Base-by-base conservation (phyloP, 176 grass and related monocot genomes). In the Ensete glaucum region DNA sequence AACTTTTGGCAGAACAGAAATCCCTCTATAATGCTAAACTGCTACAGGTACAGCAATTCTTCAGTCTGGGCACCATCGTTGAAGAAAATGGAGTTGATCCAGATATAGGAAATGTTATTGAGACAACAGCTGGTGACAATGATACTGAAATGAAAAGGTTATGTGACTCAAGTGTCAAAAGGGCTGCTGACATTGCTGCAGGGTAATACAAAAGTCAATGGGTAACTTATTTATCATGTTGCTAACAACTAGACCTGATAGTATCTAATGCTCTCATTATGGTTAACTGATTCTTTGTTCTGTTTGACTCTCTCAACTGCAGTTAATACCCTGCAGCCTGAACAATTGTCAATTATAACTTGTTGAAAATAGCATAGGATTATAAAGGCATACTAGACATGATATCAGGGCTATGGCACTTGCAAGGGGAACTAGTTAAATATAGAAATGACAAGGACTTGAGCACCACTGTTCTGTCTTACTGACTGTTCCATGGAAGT, bases 171-270 rank as follows among this genome's bases (percentile, higher is more conserved):
- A 99, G 95, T 86, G 86, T 99, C 62, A 94, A 81, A 73, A 94
- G 91, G 85, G 95, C 90, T 89, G 95, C 95, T 73, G 90, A 88
- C 85, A 91, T 99, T 86, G 90, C 95, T 84, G 78, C 95, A 72
- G 95, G 95, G 95, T 86, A 90, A 87, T 71, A 75, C 43, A 70
- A 76, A 69, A 58, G 56, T 12, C 52, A 59, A 51, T 21, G 21
- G 11, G 8, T 1, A 52, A 13, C 20, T 54, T 72, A 53, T 52
- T 29, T 72, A 11, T 23, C 53, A 3, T 52, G 15, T 52, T 50
- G n/a, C 17, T 23, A 6, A 29, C 34, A 34, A 16, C 43, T 15
- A 67, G 15, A 67, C 26, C 34, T 29, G 11, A 8, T 5, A 67
- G 3, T 8, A 15, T 34, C 16, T 6, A 64, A 63, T 22, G 19